Conservation (phyloP, 345 rosid genomes). For the Brassica cretica region DNA sequence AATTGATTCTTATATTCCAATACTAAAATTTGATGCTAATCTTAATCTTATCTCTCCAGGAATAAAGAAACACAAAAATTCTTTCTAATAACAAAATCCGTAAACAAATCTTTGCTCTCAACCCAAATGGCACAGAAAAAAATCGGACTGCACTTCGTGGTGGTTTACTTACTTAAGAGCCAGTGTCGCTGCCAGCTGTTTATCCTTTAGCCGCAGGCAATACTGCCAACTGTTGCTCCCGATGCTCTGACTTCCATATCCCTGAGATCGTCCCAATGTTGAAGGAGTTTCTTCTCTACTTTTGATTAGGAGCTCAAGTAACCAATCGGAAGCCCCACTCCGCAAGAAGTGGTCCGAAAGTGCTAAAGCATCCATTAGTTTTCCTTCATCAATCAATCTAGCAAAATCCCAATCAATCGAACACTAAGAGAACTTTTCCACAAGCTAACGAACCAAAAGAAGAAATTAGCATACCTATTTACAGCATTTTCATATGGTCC, state of each 20-base stretch:
- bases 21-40: constrained; percentile 7
- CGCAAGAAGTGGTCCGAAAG: constrained; percentile 93
- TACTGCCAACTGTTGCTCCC: constrained; percentile 94
- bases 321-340: constrained; percentile 83
- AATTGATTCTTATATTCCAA: constrained; percentile 3
- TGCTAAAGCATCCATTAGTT: constrained; percentile 93
- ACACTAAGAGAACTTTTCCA: background rate
- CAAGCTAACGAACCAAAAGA: constrained; percentile 3
- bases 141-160: background rate
- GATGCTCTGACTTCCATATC: constrained; percentile 58
- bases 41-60: background rate
- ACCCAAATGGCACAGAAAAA: constrained; percentile 5
- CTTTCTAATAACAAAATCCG: constrained; percentile 7
- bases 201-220: constrained; percentile 94
- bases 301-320: constrained; percentile 84
- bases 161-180: constrained; percentile 71
- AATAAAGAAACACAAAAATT: background rate
- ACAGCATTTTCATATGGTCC: constrained; percentile 89
- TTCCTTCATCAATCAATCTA: constrained; percentile 88
- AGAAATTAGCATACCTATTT: constrained; percentile 52
- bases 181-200: constrained; percentile 82
- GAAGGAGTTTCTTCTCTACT: constrained; percentile 65
- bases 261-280: constrained; percentile 51
- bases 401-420: constrained; percentile 22
- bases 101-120: constrained; percentile 12